A percentile compares a stretch with the other conserved stretches of the same genome.
Evolutionary conservation across 2,329 filamentous ascomycete species (phyloP).

Genomic region (Dendrostoma leiphaemia): DNA sequence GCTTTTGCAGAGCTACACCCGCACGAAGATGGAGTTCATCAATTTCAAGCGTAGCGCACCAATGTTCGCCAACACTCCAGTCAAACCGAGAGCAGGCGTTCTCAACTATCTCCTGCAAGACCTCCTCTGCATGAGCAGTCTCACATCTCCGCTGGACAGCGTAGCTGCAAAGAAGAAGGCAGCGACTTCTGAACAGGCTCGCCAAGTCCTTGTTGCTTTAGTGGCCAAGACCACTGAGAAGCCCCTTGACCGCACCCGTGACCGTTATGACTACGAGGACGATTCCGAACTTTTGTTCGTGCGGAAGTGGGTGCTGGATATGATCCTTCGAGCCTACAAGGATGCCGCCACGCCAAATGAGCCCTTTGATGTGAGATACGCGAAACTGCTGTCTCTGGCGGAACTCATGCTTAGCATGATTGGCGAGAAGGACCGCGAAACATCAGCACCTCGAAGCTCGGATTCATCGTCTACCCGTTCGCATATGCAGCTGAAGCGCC

Average conservation of each 20-base stretch:
- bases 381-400: conserved; percentile 79
- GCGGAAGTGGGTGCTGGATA: conserved; percentile 91
- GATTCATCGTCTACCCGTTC: conserved; percentile 48
- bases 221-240: conserved; percentile 86
- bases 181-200: conserved; percentile 82
- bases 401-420: conserved; percentile 94
- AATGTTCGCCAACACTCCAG: conserved; percentile 78
- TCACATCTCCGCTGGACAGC: conserved; percentile 69
- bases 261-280: conserved; percentile 67
- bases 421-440: conserved; percentile 70
- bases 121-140: conserved; percentile 61
- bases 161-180: conserved; percentile 78
- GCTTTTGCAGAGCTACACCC: conserved; percentile 85
- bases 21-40: conserved; percentile 97
- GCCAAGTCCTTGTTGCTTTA: conserved; percentile 80
- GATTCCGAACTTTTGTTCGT: conserved; percentile 87
- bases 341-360: conserved; percentile 80
- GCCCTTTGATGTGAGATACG: conserved; percentile 79
- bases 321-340: conserved; percentile 86
- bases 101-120: conserved; percentile 91
- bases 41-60: conserved; percentile 95
- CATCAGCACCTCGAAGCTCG: conserved; percentile 34
- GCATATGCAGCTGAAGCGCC: conserved; percentile 79
- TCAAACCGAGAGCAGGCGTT: conserved; percentile 89
- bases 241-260: conserved; percentile 53